These are phyloP conservation scores for Pseudodiploospora longispora DNA, from an alignment of 2,329 filamentous ascomycete genomes.

Conservation along the genomic window DNA sequence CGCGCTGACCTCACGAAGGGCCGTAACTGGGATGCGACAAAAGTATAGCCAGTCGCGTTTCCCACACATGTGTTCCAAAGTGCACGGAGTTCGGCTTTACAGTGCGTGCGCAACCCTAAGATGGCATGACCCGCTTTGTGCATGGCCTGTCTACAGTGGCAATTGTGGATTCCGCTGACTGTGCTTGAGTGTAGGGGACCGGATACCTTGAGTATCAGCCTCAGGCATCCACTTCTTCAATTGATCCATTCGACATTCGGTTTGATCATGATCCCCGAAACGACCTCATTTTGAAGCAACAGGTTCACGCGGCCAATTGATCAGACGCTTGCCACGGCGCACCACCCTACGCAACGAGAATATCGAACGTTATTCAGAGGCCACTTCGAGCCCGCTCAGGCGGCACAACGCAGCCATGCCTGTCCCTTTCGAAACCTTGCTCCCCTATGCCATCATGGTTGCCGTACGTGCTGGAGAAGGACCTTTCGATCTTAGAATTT, in stretches of 20 bases:
- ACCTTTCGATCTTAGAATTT: neutral
- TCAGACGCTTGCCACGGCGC: slow-evolving; percentile 4
- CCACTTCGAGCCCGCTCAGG: slow-evolving; percentile 20
- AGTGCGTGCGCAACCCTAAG: slow-evolving; percentile 9
- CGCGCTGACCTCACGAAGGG: no score
- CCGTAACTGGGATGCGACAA: slow-evolving; percentile 4
- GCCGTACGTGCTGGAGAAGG: slow-evolving; percentile 35
- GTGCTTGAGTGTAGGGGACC: slow-evolving; percentile 2
- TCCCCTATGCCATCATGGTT: slow-evolving; percentile 58
- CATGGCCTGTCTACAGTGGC: slow-evolving; percentile 1
- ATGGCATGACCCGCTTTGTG: slow-evolving; percentile 2
- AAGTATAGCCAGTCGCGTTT: slow-evolving; percentile 12
- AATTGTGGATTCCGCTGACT: slow-evolving; percentile 2
- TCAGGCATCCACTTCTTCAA: slow-evolving; percentile 13
- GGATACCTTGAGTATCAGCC: slow-evolving; percentile 4
- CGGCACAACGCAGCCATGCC: slow-evolving; percentile 40
- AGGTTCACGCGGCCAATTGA: slow-evolving; percentile 16
- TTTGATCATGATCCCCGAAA: no score
- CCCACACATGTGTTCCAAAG: slow-evolving; percentile 5
- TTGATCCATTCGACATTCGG: slow-evolving; percentile 1
- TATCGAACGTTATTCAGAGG: neutral
- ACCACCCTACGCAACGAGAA: neutral
- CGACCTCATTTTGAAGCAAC: no score
- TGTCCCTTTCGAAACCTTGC: slow-evolving; percentile 54
- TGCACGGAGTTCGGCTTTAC: slow-evolving; percentile 9